A percentile compares a stretch with the other conserved stretches of the same genome.
Conservation (phyloP, 2,329 filamentous ascomycete species). For the Bipolaris zeicola region DNA sequence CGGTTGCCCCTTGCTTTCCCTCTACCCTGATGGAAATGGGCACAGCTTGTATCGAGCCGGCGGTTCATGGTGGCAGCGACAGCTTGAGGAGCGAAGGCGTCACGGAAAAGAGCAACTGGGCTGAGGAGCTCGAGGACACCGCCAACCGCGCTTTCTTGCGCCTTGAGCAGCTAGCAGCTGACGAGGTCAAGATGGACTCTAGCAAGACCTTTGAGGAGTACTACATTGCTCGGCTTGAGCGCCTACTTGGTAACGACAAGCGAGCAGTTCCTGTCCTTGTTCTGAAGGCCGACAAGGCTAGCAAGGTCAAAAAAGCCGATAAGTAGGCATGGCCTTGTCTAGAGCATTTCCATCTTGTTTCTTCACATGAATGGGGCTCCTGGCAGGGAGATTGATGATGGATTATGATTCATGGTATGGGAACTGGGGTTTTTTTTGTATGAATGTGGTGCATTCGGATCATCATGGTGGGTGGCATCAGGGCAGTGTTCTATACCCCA, state of each 20-base stretch:
- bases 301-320: constrained; percentile 1
- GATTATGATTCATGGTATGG: not conserved
- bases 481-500: constrained; percentile 12
- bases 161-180: constrained; percentile 43
- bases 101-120: constrained; percentile 43
- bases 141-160: constrained; percentile 29
- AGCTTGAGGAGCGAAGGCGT: constrained; percentile 35
- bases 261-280: constrained; percentile 28
- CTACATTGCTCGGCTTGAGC: constrained; percentile 33
- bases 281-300: constrained; percentile 3
- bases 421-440: not conserved
- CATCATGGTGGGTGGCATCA: not conserved
- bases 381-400: not conserved
- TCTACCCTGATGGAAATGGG: constrained; percentile 23
- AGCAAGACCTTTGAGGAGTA: constrained; percentile 30
- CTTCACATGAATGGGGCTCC: not conserved
- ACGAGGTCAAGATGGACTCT: constrained; percentile 28
- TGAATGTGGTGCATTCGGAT: not conserved
- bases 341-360: not conserved
- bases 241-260: constrained; percentile 23
- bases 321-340: not conserved
- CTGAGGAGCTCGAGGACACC: constrained; percentile 36
- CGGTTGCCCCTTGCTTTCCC: constrained; percentile 20
- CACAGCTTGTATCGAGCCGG: constrained; percentile 12
- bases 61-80: constrained; percentile 13